A percentile compares a stretch with the other conserved stretches of the same genome.
Evolutionary conservation across 176 grass and related monocot species (phyloP).

Genomic region (Avena insularis): DNA sequence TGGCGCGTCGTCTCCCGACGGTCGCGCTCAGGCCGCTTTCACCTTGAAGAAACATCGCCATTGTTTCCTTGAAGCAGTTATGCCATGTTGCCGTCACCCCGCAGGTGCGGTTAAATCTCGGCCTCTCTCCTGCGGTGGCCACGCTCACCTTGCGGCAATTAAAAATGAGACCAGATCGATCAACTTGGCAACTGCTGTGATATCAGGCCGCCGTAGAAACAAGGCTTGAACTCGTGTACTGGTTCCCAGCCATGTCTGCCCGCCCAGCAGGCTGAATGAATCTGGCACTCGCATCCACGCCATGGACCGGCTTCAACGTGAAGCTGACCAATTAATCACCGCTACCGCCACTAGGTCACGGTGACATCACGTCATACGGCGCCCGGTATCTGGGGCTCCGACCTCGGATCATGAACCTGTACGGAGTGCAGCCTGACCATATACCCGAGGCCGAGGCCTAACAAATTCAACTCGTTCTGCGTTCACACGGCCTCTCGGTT

Average conservation of each 20-base stretch:
- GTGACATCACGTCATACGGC: constrained; percentile 41
- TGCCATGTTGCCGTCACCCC: constrained; percentile 39
- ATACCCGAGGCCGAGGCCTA: constrained; percentile 15
- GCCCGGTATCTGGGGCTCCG: background rate
- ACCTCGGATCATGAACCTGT: background rate
- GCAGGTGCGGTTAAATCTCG: constrained; percentile 12
- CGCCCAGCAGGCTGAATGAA: constrained; percentile 22
- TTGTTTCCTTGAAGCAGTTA: background rate
- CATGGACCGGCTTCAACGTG: constrained; percentile 18
- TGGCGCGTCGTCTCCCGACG: background rate
- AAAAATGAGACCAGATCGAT: background rate
- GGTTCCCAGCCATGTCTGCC: constrained; percentile 44
- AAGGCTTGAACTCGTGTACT: constrained; percentile 40
- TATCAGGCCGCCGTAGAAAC: constrained; percentile 4
- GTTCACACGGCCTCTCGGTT: constrained; percentile 33
- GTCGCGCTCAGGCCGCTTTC: constrained; percentile 49
- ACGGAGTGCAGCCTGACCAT: constrained; percentile 53
- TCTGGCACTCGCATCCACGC: constrained; percentile 38
- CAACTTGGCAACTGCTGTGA: constrained; percentile 16
- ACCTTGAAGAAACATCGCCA: constrained; percentile 16
- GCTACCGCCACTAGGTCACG: constrained; percentile 27
- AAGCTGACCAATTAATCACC: constrained; percentile 27
- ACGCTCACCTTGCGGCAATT: constrained; percentile 35
- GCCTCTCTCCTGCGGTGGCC: background rate
- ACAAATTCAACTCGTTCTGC: constrained; percentile 23